phyloP scores from a whole-genome alignment of 2,329 filamentous ascomycete species.

The Zymoseptoria crescenta region DNA sequence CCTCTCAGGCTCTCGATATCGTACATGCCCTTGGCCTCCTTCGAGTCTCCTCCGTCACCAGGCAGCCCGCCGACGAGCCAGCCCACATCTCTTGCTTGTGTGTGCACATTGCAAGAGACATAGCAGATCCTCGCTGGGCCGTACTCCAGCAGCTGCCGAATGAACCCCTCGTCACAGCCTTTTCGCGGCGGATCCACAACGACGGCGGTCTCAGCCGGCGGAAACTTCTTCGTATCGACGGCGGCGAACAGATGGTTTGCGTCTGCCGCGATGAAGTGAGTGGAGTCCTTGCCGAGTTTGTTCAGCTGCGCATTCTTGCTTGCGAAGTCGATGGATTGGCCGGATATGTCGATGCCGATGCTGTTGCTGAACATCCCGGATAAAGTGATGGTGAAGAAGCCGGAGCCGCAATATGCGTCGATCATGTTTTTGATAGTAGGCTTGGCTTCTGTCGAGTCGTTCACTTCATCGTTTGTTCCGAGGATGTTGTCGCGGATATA shows the following conservation, averaged over 20 bases:
- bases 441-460: neutral
- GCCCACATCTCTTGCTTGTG: conserved; percentile 87
- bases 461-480: conserved; percentile 20
- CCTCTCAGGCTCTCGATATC: conserved; percentile 83
- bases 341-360: conserved; percentile 84
- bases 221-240: conserved; percentile 51
- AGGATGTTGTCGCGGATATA: conserved; percentile 79
- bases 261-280: conserved; percentile 82
- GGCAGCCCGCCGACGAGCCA: conserved; percentile 66
- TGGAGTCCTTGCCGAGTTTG: conserved; percentile 57
- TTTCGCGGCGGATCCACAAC: conserved; percentile 95
- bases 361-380: conserved; percentile 71
- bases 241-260: conserved; percentile 73
- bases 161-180: conserved; percentile 79
- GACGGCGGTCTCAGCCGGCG: conserved; percentile 77
- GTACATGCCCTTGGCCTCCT: conserved; percentile 46
- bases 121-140: conserved; percentile 77
- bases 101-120: conserved; percentile 97
- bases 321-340: conserved; percentile 69
- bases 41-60: conserved; percentile 26
- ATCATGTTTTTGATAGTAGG: conserved; percentile 72
- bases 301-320: conserved; percentile 72
- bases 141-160: conserved; percentile 70
- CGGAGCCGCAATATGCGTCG: conserved; percentile 94
- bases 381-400: conserved; percentile 93